phyloP scores from a whole-genome alignment of 2,329 filamentous ascomycete species.

The Claviceps sp. region DNA sequence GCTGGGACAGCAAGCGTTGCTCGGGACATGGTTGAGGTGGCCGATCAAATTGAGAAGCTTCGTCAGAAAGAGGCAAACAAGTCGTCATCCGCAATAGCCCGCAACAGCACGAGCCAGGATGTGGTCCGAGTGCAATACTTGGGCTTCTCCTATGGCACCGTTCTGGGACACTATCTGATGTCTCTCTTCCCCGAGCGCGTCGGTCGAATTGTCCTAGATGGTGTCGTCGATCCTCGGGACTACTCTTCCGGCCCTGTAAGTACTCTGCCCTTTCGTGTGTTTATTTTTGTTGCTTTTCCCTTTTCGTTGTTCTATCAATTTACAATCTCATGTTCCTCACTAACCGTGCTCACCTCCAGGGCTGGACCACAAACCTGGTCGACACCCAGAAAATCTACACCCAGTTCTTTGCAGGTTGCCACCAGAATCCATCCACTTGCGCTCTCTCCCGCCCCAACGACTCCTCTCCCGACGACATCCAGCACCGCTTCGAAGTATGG shows the following conservation, averaged over 20 bases:
- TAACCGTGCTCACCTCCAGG: slow-evolving; percentile 1
- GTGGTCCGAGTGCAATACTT: slow-evolving; percentile 27
- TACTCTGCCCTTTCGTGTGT: not conserved
- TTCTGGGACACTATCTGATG: slow-evolving; percentile 12
- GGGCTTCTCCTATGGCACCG: slow-evolving; percentile 29
- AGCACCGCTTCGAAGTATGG: slow-evolving; percentile 14
- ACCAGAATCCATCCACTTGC: slow-evolving; percentile 8
- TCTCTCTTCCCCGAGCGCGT: slow-evolving; percentile 17
- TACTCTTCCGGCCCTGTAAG: slow-evolving; percentile 18
- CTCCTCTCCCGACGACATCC: slow-evolving; percentile 3
- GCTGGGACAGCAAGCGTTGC: slow-evolving; percentile 10
- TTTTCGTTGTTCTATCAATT: not conserved
- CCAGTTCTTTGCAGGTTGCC: slow-evolving; percentile 20
- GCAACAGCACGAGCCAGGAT: not conserved
- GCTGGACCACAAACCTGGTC: slow-evolving; percentile 18
- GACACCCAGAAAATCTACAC: slow-evolving; percentile 19
- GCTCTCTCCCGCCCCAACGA: slow-evolving; percentile 3
- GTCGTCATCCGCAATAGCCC: not conserved
- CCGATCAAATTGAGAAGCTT: slow-evolving; percentile 6
- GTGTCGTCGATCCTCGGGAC: slow-evolving; percentile 15
- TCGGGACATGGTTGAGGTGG: slow-evolving; percentile 6
- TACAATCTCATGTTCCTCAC: not conserved
- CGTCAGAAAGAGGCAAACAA: not conserved
- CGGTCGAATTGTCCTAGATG: slow-evolving; percentile 24
- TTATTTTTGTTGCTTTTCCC: not conserved